Conservation (phyloP, 495 filamentous ascomycete species). For the Tetracladium marchalianum region DNA sequence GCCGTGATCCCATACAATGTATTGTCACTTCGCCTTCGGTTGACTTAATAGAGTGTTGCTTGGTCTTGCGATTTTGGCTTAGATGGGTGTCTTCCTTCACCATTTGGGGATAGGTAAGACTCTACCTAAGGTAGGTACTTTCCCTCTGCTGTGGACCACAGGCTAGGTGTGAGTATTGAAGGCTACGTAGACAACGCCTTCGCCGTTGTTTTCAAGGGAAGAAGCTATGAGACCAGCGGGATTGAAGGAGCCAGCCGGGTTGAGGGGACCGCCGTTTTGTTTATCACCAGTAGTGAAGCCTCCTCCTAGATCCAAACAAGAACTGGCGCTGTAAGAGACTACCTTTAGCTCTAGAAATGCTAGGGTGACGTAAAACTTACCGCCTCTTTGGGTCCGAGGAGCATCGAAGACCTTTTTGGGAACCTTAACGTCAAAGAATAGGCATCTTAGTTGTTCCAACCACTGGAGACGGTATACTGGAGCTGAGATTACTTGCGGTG, state of each 20-base stretch:
- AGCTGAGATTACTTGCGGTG: too few relatives aligned
- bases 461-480: constrained; percentile 2
- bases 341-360: not conserved
- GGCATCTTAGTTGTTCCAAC: constrained; percentile 27
- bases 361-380: too few relatives aligned
- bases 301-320: constrained; percentile 54
- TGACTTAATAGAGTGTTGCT: too few relatives aligned
- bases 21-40: too few relatives aligned
- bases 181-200: constrained; percentile 50
- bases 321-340: not conserved
- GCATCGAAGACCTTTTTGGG: constrained; percentile 33
- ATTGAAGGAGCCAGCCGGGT: too few relatives aligned
- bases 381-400: too few relatives aligned
- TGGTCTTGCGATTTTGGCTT: not conserved
- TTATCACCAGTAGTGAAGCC: constrained; percentile 46
- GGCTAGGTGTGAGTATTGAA: constrained; percentile 89
- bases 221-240: constrained; percentile 35
- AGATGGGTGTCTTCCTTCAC: constrained; percentile 1
- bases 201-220: constrained; percentile 24
- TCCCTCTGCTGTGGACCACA: constrained; percentile 91
- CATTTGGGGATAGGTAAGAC: too few relatives aligned
- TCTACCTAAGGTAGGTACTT: constrained; percentile 85
- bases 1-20: too few relatives aligned
- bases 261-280: too few relatives aligned
- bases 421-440: constrained; percentile 42